phyloP scores from a whole-genome alignment of 1,284 basidiomycete species.

The Polyporus tsugae region DNA sequence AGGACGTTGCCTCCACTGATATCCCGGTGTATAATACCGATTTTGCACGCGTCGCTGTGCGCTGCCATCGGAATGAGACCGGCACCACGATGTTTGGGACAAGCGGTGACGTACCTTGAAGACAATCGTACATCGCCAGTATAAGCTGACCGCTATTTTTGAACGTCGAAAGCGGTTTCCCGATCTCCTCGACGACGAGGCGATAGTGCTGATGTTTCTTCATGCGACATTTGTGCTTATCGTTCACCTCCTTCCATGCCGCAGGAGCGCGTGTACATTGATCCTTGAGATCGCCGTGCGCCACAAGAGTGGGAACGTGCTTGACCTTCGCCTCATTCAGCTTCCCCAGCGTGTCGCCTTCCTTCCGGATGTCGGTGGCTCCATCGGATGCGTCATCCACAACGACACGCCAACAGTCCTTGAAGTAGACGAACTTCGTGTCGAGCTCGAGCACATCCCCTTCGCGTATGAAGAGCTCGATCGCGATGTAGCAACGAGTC shows the following conservation, averaged over 20 bases:
- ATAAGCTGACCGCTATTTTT: neutral
- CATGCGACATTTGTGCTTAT: constrained; percentile 6
- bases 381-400: neutral
- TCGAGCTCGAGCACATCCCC: neutral
- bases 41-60: constrained; percentile 8
- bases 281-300: constrained; percentile 25
- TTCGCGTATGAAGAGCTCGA: neutral
- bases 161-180: constrained; percentile 19
- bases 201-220: constrained; percentile 26
- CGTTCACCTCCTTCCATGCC: neutral
- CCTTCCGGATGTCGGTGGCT: constrained; percentile 5
- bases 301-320: constrained; percentile 28
- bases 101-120: too few species aligned
- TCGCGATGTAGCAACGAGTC: constrained; percentile 27
- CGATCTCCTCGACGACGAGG: constrained; percentile 24
- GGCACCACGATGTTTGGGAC: too few species aligned
- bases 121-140: neutral
- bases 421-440: constrained; percentile 17
- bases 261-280: constrained; percentile 1
- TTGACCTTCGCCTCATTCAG: constrained; percentile 28
- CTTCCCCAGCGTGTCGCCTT: constrained; percentile 15
- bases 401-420: constrained; percentile 26
- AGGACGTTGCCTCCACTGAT: constrained; percentile 27
- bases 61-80: neutral
- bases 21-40: constrained; percentile 18